Percentiles rank a stretch among this genome's conserved stretches.
Conservation (phyloP, 2,329 filamentous ascomycete species). For the Tolypocladium cylindrosporum region DNA sequence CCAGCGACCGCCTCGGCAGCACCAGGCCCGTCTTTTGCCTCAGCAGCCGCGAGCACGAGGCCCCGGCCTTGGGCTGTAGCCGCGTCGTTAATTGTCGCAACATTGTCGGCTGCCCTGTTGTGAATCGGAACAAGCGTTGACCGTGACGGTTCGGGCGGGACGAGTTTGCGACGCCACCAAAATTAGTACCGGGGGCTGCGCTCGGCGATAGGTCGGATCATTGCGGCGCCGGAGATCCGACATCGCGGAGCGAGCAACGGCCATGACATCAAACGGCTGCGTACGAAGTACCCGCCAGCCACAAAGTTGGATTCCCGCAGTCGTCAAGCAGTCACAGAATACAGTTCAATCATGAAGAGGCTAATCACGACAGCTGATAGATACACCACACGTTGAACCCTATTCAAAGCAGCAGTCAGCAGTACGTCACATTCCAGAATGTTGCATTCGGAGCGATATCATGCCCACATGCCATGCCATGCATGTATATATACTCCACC, state of each 20-base stretch:
- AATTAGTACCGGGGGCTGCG: neutral
- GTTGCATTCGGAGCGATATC: neutral
- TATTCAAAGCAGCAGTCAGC: neutral
- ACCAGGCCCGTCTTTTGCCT: conserved; percentile 11
- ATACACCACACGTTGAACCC: neutral
- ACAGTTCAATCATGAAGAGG: neutral
- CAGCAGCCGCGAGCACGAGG: conserved; percentile 13
- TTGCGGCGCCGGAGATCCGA: conserved; percentile 7
- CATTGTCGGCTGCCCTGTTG: conserved; percentile 12
- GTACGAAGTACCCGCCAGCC: too few relatives aligned
- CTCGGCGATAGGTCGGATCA: conserved; percentile 13
- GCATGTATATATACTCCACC: neutral
- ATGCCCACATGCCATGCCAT: neutral
- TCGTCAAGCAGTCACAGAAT: neutral
- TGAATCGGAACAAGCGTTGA: neutral
- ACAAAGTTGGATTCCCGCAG: neutral
- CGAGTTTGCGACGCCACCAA: neutral
- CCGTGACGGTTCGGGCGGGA: neutral
- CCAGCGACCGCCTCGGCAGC: conserved; percentile 16
- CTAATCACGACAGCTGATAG: neutral
- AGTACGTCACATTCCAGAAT: neutral
- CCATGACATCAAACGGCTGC: too few relatives aligned
- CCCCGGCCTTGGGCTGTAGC: conserved; percentile 16
- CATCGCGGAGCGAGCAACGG: neutral
- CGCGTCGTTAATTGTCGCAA: conserved; percentile 24